These are phyloP conservation scores for Aquilaria malaccensis DNA, from an alignment of 345 rosid species.

Conservation along the genomic window DNA sequence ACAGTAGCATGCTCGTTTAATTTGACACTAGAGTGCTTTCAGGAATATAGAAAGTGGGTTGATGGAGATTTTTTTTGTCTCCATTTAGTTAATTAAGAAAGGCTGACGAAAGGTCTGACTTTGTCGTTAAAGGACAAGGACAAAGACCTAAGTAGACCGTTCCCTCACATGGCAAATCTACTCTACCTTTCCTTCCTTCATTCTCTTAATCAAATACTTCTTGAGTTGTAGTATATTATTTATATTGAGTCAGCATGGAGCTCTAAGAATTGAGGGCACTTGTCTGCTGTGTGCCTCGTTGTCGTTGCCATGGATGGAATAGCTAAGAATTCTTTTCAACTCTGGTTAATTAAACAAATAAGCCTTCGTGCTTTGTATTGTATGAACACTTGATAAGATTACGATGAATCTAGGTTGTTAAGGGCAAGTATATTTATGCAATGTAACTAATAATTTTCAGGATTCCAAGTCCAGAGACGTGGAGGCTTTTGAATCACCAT, in stretches of 20 bases:
- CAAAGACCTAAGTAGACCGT: constrained; percentile 3
- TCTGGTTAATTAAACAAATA: too few species aligned
- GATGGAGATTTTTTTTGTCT: constrained; percentile 5
- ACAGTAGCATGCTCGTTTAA: too few species aligned
- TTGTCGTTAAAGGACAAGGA: constrained; percentile 5
- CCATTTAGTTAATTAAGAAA: constrained; percentile 10
- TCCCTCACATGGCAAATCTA: background rate
- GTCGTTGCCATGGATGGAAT: too few species aligned
- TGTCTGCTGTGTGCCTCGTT: too few species aligned
- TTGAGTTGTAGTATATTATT: too few species aligned
- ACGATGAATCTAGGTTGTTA: too few species aligned
- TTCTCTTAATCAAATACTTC: too few species aligned
- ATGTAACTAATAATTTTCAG: constrained; percentile 15
- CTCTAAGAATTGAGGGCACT: too few species aligned
- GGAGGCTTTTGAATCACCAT: constrained; percentile 14
- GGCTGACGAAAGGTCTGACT: constrained; percentile 4
- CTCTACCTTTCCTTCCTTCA: background rate
- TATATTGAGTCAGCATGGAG: too few species aligned
- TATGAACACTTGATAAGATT: too few species aligned
- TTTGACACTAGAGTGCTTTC: background rate
- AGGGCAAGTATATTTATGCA: constrained; percentile 3
- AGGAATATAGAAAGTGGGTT: constrained; percentile 1
- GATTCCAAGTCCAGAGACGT: constrained; percentile 5
- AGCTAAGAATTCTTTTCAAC: too few species aligned
- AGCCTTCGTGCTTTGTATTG: too few species aligned